Percentiles rank a stretch among this genome's conserved stretches.
Evolutionary conservation across 805 yeast species (phyloP).

Genomic region (Clavispora carvajalis): DNA sequence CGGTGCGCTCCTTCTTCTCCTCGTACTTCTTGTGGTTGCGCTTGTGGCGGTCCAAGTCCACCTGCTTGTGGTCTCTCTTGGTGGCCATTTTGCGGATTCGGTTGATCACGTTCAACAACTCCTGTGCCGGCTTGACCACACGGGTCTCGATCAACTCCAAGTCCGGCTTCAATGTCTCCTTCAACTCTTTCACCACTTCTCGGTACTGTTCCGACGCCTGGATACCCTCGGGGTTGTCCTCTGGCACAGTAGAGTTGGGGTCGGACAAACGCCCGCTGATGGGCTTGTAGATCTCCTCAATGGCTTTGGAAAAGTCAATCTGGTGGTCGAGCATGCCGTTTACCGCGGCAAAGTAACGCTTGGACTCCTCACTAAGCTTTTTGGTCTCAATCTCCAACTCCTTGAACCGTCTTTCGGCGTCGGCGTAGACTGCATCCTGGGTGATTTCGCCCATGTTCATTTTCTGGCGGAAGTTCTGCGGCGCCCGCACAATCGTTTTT

Average conservation of each 20-base stretch:
- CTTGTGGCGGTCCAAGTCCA: conserved; percentile 86
- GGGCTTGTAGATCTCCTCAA: conserved; percentile 94
- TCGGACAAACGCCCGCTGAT: conserved; percentile 89
- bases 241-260: conserved; percentile 79
- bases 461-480: conserved; percentile 86
- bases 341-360: conserved; percentile 84
- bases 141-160: conserved; percentile 86
- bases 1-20: conserved; percentile 73
- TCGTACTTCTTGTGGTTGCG: conserved; percentile 67
- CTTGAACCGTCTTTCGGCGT: conserved; percentile 94
- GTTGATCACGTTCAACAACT: conserved; percentile 74
- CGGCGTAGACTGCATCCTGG: conserved; percentile 79
- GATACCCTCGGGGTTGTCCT: conserved; percentile 95
- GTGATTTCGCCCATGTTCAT: conserved; percentile 70
- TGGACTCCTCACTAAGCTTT: conserved; percentile 83
- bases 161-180: conserved; percentile 85
- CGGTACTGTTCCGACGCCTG: conserved; percentile 90
- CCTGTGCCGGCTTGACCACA: conserved; percentile 88
- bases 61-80: conserved; percentile 91
- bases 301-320: conserved; percentile 90
- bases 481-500: conserved; percentile 79
- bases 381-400: conserved; percentile 88
- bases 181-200: conserved; percentile 80
- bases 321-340: conserved; percentile 92
- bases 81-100: conserved; percentile 88